Evolutionary conservation across 192 early-diverging fungal species (phyloP).

Genomic region (Umbelopsis sp.): DNA sequence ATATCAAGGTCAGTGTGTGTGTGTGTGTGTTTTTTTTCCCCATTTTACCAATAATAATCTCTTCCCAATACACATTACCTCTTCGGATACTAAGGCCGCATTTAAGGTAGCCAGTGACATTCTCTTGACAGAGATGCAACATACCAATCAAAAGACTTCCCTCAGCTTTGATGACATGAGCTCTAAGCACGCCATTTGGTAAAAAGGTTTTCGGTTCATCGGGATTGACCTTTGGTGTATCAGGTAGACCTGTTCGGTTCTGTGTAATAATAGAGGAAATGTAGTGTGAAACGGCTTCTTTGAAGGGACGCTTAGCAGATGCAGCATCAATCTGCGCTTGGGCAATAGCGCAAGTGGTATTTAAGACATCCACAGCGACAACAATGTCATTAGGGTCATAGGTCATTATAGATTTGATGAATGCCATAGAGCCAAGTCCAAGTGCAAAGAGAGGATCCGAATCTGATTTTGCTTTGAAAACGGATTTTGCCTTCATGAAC

Average conservation of each 20-base stretch:
- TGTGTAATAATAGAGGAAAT: constrained; percentile 40
- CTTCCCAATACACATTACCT: constrained; percentile 36
- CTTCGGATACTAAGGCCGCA: constrained; percentile 36
- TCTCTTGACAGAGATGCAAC: constrained; percentile 30
- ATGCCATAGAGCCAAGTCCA: constrained; percentile 32
- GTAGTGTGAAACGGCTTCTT: constrained; percentile 39
- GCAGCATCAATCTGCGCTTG: constrained; percentile 31
- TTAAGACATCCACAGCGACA: constrained; percentile 24
- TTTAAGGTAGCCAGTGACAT: constrained; percentile 25
- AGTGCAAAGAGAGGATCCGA: constrained; percentile 22
- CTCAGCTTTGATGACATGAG: constrained; percentile 35
- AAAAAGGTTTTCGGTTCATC: constrained; percentile 12
- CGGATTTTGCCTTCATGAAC: constrained; percentile 25
- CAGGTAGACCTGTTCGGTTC: constrained; percentile 24
- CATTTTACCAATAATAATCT: not conserved
- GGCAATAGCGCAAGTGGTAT: constrained; percentile 24
- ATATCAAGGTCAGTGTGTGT: not conserved
- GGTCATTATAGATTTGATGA: constrained; percentile 29
- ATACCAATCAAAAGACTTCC: constrained; percentile 27
- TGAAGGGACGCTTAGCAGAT: constrained; percentile 21
- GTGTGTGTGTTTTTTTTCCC: too few relatives aligned
- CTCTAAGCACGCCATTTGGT: constrained; percentile 33
- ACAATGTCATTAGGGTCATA: not conserved
- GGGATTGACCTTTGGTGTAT: constrained; percentile 12
- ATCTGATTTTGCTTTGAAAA: constrained; percentile 22